phyloP scores from a whole-genome alignment of 768 basidiomycete genomes.

The Suillus subaureus region DNA sequence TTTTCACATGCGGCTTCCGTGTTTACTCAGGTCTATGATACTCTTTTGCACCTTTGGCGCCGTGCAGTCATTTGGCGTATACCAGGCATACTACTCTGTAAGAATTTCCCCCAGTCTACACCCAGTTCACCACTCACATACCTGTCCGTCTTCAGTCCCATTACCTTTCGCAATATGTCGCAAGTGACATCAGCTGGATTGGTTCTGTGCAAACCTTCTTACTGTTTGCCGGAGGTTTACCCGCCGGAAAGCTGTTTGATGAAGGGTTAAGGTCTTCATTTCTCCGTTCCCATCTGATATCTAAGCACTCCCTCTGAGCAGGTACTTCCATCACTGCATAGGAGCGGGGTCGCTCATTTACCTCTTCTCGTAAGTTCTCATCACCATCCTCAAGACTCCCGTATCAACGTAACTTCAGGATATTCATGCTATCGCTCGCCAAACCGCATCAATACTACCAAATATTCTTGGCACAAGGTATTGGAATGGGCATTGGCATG shows the following conservation, averaged over 20 bases:
- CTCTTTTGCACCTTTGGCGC: conserved; percentile 52
- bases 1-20: not conserved
- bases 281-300: not conserved
- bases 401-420: conserved; percentile 31
- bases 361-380: conserved; percentile 41
- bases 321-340: conserved; percentile 46
- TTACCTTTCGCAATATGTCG: conserved; percentile 39
- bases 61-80: conserved; percentile 51
- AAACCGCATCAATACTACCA: conserved; percentile 53
- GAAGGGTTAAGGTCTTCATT: conserved; percentile 40
- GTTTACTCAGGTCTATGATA: conserved; percentile 37
- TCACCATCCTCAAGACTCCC: not conserved
- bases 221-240: conserved; percentile 46
- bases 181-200: conserved; percentile 52
- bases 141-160: conserved; percentile 29
- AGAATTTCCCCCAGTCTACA: not conserved
- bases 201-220: conserved; percentile 54
- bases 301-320: not conserved
- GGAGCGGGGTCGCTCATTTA: conserved; percentile 40
- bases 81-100: conserved; percentile 54
- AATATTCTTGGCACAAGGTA: conserved; percentile 56
- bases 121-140: not conserved
- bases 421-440: conserved; percentile 53
- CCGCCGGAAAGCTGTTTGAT: conserved; percentile 49
- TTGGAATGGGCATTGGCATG: conserved; percentile 58